These are phyloP conservation scores for Austroboletus rostrupii DNA, from an alignment of 1,284 basidiomycete species.

Conservation along the genomic window DNA sequence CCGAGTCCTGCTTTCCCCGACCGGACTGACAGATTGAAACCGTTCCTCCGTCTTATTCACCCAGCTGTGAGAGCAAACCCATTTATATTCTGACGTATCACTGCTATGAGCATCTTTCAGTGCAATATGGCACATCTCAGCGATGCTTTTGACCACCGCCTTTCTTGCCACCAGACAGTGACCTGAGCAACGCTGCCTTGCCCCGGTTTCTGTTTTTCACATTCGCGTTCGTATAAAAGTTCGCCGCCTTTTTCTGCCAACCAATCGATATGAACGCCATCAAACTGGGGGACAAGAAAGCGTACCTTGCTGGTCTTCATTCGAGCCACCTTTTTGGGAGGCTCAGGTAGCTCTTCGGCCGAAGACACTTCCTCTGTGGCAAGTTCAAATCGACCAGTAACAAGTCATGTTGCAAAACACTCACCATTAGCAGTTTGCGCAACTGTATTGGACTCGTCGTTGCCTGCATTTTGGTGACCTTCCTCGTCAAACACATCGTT, in stretches of 20 bases:
- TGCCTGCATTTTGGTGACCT: conserved; percentile 16
- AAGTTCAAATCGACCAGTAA: conserved; percentile 3
- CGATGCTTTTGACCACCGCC: conserved; percentile 38
- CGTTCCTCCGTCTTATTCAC: conserved; percentile 1
- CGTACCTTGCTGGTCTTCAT: conserved; percentile 87
- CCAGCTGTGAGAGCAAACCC: background rate
- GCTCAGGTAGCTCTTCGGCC: conserved; percentile 35
- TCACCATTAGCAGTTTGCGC: conserved; percentile 25
- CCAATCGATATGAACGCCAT: conserved; percentile 13
- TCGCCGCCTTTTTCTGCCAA: conserved; percentile 76
- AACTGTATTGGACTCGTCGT: conserved; percentile 30
- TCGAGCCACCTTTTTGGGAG: conserved; percentile 59
- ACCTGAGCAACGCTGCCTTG: conserved; percentile 56
- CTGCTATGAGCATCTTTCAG: conserved; percentile 8
- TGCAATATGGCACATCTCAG: conserved; percentile 15
- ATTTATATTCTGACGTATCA: conserved; percentile 12
- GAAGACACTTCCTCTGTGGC: conserved; percentile 24
- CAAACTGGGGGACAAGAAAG: conserved; percentile 3
- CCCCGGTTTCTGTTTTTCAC: conserved; percentile 85
- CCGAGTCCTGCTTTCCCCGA: conserved; percentile 1
- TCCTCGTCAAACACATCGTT: conserved; percentile 60
- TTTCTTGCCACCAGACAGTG: conserved; percentile 47
- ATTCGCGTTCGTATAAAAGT: conserved; percentile 86
- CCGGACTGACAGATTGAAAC: conserved; percentile 10
- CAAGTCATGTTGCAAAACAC: background rate